These are phyloP conservation scores for Eucalyptus erythrocorys DNA, from an alignment of 345 rosid genomes.

Conservation along the genomic window DNA sequence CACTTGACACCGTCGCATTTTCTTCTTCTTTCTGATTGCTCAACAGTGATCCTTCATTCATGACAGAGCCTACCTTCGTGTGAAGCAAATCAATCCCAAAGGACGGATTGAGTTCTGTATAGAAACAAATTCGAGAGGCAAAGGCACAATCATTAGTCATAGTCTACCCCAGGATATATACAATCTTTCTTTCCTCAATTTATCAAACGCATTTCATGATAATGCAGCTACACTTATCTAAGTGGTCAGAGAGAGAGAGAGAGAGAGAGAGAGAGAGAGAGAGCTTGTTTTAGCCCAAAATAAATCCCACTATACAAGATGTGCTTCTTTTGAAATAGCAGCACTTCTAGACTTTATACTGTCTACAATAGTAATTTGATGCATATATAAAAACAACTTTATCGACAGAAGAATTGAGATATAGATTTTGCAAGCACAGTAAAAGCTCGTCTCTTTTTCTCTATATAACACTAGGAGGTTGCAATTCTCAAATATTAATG, in stretches of 20 bases:
- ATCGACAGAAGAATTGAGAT: background rate
- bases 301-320: background rate
- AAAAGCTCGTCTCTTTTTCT: background rate
- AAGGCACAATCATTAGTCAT: background rate
- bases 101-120: background rate
- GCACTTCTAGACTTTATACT: background rate
- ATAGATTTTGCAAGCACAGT: background rate
- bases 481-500: no score
- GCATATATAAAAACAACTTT: background rate
- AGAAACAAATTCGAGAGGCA: background rate
- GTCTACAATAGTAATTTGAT: background rate
- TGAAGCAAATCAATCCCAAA: background rate
- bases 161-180: background rate
- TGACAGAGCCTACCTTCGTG: background rate
- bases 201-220: background rate
- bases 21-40: background rate
- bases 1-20: background rate
- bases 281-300: background rate
- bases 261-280: no score
- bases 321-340: background rate
- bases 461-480: no score
- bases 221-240: background rate
- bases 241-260: no score
- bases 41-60: background rate
- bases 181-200: background rate